These are phyloP conservation scores for Fusarium chlamydosporum DNA, from an alignment of 2,329 filamentous ascomycete genomes.

Conservation along the genomic window DNA sequence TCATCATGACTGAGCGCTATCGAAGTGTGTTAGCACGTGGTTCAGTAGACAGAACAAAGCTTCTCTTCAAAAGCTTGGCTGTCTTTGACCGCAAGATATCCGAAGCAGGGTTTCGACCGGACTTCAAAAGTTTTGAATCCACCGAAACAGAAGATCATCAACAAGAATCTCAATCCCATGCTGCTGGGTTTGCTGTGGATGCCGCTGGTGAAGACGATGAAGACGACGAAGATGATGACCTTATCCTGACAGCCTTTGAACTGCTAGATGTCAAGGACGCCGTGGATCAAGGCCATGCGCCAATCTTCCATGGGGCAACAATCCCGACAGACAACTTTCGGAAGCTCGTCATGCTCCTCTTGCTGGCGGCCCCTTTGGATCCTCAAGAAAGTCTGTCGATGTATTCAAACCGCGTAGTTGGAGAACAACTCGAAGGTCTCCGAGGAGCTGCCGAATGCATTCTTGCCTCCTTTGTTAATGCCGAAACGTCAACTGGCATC, in stretches of 20 bases:
- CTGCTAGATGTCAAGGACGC: constrained; percentile 75
- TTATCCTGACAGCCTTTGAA: constrained; percentile 78
- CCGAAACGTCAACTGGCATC: constrained; percentile 74
- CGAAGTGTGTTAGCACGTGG: constrained; percentile 72
- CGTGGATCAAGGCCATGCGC: constrained; percentile 66
- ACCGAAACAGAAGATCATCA: constrained; percentile 30
- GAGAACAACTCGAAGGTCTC: constrained; percentile 69
- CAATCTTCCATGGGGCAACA: constrained; percentile 72
- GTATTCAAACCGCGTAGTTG: constrained; percentile 70
- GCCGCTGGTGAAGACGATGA: constrained; percentile 62
- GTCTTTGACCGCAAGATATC: constrained; percentile 75
- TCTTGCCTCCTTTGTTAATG: constrained; percentile 74
- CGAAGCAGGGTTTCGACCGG: constrained; percentile 24
- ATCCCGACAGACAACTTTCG: constrained; percentile 82
- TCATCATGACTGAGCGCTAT: constrained; percentile 79
- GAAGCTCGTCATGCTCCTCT: constrained; percentile 77
- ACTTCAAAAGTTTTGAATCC: neutral
- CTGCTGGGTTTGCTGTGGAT: constrained; percentile 63
- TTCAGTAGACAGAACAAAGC: constrained; percentile 70
- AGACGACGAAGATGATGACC: constrained; percentile 69
- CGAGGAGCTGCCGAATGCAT: constrained; percentile 74
- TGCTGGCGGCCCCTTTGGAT: constrained; percentile 75
- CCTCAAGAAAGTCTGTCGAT: constrained; percentile 75
- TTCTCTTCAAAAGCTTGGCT: constrained; percentile 79
- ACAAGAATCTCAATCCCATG: constrained; percentile 35